A percentile compares a stretch with the other conserved stretches of the same genome.
Conservation (phyloP, 768 basidiomycete species). For the Dioszegia crocea region DNA sequence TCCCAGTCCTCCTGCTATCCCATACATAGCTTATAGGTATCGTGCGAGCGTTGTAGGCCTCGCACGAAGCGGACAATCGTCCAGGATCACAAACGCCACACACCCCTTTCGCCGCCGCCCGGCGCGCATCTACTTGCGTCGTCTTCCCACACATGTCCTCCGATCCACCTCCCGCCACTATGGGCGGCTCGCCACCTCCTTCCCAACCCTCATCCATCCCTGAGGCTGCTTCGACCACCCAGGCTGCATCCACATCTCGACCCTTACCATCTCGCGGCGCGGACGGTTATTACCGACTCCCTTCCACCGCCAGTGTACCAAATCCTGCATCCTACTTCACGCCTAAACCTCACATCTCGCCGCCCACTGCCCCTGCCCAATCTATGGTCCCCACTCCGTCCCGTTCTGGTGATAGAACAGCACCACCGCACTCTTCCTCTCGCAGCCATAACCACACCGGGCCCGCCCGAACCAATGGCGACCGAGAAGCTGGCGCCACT, state of each 20-base stretch:
- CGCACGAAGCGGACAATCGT: too few relatives aligned
- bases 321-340: not conserved
- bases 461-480: not conserved
- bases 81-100: not conserved
- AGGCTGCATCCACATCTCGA: not conserved
- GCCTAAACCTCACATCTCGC: not conserved
- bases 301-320: not conserved
- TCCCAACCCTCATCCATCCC: not conserved
- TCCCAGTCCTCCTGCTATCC: not conserved
- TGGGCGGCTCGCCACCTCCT: not conserved
- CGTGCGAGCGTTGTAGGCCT: too few relatives aligned
- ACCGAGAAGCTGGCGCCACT: not conserved
- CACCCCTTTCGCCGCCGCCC: not conserved
- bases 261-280: not conserved
- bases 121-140: too few relatives aligned
- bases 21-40: too few relatives aligned
- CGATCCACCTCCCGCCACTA: not conserved
- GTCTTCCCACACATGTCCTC: not conserved
- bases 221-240: too few relatives aligned
- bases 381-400: too few relatives aligned
- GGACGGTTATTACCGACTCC: slow-evolving; percentile 1
- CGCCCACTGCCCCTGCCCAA: not conserved
- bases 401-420: too few relatives aligned
- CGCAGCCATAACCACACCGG: too few relatives aligned
- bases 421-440: too few relatives aligned